Percentiles rank a stretch among this genome's conserved stretches.
Conservation (phyloP, 2,329 filamentous ascomycete genomes). For the Tolypocladium ophioglossoides region DNA sequence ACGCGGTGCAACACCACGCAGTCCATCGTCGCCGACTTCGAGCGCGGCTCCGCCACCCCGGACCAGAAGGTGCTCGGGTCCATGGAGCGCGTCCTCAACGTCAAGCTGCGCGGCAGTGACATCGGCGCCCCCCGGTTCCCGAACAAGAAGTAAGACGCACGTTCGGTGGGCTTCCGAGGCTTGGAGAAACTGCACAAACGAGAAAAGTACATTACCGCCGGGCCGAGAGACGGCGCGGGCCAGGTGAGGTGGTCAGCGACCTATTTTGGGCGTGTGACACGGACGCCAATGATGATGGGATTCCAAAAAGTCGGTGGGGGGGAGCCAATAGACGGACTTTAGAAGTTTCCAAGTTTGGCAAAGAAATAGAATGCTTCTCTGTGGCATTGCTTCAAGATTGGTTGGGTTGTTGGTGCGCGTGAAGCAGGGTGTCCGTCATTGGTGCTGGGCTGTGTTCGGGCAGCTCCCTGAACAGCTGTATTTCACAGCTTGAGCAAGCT, state of each 20-base stretch:
- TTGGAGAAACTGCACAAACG: not conserved
- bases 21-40: conserved; percentile 71
- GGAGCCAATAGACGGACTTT: conserved; percentile 6
- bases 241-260: not conserved
- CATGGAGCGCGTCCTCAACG: conserved; percentile 78
- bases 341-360: conserved; percentile 2
- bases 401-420: not conserved
- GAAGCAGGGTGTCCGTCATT: not conserved
- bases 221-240: not conserved
- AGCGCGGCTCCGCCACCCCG: conserved; percentile 65
- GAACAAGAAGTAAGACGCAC: conserved; percentile 47
- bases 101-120: conserved; percentile 76
- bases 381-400: not conserved
- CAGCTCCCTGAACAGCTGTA: not conserved
- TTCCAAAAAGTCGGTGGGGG: not conserved
- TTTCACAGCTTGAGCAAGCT: not conserved
- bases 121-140: conserved; percentile 78
- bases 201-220: not conserved
- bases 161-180: not conserved
- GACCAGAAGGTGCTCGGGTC: conserved; percentile 72
- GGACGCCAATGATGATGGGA: not conserved
- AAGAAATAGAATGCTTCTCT: conserved; percentile 1
- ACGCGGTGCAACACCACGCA: conserved; percentile 84
- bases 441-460: not conserved
- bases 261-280: not conserved